Evolutionary conservation across 2,329 filamentous ascomycete species (phyloP), one percentile per base, ranked within the genome.

Genomic region (Endothia cerciana): DNA sequence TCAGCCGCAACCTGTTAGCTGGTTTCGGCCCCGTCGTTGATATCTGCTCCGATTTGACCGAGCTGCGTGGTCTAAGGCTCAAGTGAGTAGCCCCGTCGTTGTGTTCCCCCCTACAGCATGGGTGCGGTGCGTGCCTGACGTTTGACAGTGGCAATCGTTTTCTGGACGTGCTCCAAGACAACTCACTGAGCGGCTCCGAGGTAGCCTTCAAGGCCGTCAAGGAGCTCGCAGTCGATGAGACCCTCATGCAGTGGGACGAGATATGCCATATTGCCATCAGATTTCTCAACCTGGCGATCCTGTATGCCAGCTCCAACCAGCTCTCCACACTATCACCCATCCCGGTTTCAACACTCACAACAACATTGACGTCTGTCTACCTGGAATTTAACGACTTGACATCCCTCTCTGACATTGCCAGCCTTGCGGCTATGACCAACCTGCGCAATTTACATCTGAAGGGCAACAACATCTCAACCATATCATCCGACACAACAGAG

Each of bases 1-100:
- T 99, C 51, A 93, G 93, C 73, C 86, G 92, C 60, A 98, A 97
- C 75, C 76, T 97, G 41, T 88, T 98, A 72, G 87, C 89, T 64
- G 79, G 79, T 13, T 85, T 94, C 75, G 79, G 79, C 2, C 87
- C 91, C 30, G 83, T 97, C 11, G 83, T 87, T 22, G 81, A 85
- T 2, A 91, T 98, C 47, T 95, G 92, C 74, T 80, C 79, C 7
- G 86, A 91, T 69, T 80, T 98, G 43, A 82, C 84, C n/a, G 81
- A 82, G 25, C 75, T 98, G 69, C 86, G 80, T 65, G 87, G 80
- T 60, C 75, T 97, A 70, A 88, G 88, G 69, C 78, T 94, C 43
- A 92, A 91, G 92, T 94, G 79, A 73, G 87, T 74, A 22, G 74
- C 36, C 30, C 22, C 22, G 25, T 30, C 40, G 36, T 28, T 19